phyloP scores from a whole-genome alignment of 805 yeast species.

The Cyberlindnera euphorbiae region DNA sequence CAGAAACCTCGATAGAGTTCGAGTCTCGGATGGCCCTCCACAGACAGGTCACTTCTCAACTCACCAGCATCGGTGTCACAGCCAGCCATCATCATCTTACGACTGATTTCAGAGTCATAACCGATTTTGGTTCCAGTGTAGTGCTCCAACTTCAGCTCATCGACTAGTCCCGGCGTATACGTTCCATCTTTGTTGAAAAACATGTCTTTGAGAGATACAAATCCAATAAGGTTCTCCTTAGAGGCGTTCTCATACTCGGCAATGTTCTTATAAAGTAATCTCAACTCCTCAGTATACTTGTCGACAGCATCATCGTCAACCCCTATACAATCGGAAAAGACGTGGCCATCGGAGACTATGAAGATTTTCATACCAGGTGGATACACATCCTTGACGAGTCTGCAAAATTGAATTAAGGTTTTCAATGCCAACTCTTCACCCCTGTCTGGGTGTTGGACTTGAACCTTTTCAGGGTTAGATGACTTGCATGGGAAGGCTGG shows the following conservation, averaged over 20 bases:
- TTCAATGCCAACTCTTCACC: constrained; percentile 44
- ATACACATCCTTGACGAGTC: constrained; percentile 35
- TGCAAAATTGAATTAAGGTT: constrained; percentile 32
- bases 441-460: constrained; percentile 45
- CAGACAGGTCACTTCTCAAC: constrained; percentile 54
- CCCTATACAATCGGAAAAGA: constrained; percentile 59
- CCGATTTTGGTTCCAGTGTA: constrained; percentile 37
- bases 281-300: constrained; percentile 40
- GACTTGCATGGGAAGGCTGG: constrained; percentile 67
- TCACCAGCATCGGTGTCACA: constrained; percentile 56
- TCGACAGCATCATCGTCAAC: constrained; percentile 54
- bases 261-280: constrained; percentile 35
- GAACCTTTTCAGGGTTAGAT: constrained; percentile 50
- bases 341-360: constrained; percentile 64
- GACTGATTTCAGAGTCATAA: constrained; percentile 33
- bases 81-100: constrained; percentile 39
- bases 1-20: constrained; percentile 52
- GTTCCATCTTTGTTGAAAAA: constrained; percentile 30
- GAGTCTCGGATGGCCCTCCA: constrained; percentile 51
- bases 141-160: constrained; percentile 29
- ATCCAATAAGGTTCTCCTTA: constrained; percentile 31
- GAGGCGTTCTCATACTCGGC: constrained; percentile 25
- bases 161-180: constrained; percentile 28
- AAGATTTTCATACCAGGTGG: constrained; percentile 51
- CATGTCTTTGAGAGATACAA: constrained; percentile 38